phyloP scores from a whole-genome alignment of 495 filamentous ascomycete species.

The Thermothielavioides terrestris region DNA sequence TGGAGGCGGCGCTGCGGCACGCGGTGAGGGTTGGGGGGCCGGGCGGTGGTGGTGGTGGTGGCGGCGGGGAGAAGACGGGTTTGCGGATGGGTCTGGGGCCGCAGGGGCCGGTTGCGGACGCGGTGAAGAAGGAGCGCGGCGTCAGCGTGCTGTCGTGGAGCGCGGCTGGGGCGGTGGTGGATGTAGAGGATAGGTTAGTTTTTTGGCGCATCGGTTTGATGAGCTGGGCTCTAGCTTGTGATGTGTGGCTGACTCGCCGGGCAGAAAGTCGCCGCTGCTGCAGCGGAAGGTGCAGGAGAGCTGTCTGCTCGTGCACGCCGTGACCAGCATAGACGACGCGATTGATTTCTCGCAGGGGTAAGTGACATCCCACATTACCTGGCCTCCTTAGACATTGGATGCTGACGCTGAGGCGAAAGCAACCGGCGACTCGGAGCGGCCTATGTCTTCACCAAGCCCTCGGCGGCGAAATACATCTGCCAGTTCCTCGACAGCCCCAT shows the following conservation, averaged over 20 bases:
- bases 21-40: slow-evolving; percentile 1
- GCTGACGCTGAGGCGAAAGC: slow-evolving; percentile 14
- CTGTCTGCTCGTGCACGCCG: not conserved
- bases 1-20: slow-evolving; percentile 24
- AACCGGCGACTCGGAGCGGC: slow-evolving; percentile 31
- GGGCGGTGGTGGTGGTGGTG: no score
- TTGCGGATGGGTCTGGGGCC: no score
- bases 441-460: slow-evolving; percentile 41
- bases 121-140: not conserved
- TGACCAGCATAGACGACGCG: slow-evolving; percentile 2
- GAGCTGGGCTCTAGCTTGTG: no score
- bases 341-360: slow-evolving; percentile 1
- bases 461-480: slow-evolving; percentile 43
- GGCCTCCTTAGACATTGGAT: not conserved
- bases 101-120: no score
- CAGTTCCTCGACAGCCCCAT: slow-evolving; percentile 41
- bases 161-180: not conserved
- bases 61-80: no score
- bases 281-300: not conserved
- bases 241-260: not conserved
- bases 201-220: not conserved
- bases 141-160: slow-evolving; percentile 1
- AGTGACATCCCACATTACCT: not conserved
- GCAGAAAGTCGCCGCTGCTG: not conserved
- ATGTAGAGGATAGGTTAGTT: not conserved